These are phyloP conservation scores for Pseudocercospora macadamiae DNA, from an alignment of 2,329 filamentous ascomycete genomes.

Conservation along the genomic window DNA sequence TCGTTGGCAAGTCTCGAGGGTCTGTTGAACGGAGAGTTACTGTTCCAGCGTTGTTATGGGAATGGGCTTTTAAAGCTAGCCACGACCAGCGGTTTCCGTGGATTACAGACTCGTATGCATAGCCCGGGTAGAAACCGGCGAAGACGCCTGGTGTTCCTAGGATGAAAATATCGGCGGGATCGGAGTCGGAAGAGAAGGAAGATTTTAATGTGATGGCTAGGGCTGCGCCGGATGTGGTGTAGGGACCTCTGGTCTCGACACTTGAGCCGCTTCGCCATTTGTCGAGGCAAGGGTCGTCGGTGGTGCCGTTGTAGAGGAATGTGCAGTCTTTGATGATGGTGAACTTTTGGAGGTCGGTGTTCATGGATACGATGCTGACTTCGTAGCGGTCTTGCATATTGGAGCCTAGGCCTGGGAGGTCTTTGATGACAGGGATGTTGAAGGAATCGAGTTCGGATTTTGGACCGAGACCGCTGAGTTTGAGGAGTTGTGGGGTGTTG, in stretches of 20 bases:
- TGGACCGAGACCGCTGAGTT: slow-evolving; percentile 65
- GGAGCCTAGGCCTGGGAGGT: slow-evolving; percentile 65
- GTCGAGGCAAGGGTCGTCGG: slow-evolving; percentile 47
- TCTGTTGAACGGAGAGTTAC: slow-evolving; percentile 64
- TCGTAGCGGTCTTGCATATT: slow-evolving; percentile 67
- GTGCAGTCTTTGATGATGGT: slow-evolving; percentile 44
- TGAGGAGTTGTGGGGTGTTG: slow-evolving; percentile 67
- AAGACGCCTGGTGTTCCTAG: slow-evolving; percentile 60
- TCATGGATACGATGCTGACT: slow-evolving; percentile 55
- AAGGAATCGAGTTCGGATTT: slow-evolving; percentile 55
- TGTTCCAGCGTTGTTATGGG: slow-evolving; percentile 63
- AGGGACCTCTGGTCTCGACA: slow-evolving; percentile 45
- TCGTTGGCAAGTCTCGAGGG: slow-evolving; percentile 65
- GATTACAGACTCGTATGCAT: slow-evolving; percentile 49
- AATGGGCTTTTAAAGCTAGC: slow-evolving; percentile 63
- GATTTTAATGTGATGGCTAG: slow-evolving; percentile 50
- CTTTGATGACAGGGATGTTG: slow-evolving; percentile 57
- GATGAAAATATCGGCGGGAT: slow-evolving; percentile 57
- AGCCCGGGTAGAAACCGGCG: slow-evolving; percentile 60
- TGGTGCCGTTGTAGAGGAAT: slow-evolving; percentile 32
- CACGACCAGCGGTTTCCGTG: slow-evolving; percentile 52
- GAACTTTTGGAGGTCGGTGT: slow-evolving; percentile 43
- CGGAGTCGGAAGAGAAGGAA: slow-evolving; percentile 42
- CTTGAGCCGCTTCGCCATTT: slow-evolving; percentile 46
- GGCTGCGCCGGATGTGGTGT: slow-evolving; percentile 57